Percentiles rank a stretch among this genome's conserved stretches.
Conservation (phyloP, 345 rosid genomes). For the Gossypium sturtianum region DNA sequence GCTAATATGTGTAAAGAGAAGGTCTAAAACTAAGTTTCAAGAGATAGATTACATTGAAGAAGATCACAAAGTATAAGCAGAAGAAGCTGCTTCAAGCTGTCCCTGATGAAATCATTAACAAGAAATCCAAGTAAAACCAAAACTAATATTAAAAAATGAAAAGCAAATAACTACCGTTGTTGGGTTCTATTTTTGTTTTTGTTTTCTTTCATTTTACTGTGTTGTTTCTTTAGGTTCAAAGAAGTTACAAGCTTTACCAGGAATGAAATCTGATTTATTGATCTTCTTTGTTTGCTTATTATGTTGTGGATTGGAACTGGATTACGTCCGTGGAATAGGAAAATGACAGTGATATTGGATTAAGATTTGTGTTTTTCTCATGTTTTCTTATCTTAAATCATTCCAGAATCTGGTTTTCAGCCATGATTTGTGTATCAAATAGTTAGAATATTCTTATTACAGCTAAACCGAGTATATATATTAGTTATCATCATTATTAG, state of each 20-base stretch:
- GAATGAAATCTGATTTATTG: too few species aligned
- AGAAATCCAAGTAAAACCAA: neutral
- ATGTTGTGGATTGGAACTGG: neutral
- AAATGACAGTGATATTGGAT: neutral
- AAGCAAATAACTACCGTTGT: too few species aligned
- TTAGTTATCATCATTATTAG: too few species aligned
- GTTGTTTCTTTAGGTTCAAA: too few species aligned
- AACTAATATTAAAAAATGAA: too few species aligned
- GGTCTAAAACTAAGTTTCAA: slow-evolving; percentile 74
- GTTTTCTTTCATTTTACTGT: neutral
- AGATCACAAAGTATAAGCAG: slow-evolving; percentile 71
- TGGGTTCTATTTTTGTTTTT: neutral
- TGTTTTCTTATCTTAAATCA: too few species aligned
- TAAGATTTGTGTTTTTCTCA: neutral
- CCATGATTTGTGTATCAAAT: neutral
- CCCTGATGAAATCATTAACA: slow-evolving; percentile 49
- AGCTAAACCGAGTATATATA: too few species aligned
- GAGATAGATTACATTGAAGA: slow-evolving; percentile 61
- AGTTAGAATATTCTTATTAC: neutral
- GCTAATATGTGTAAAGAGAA: slow-evolving; percentile 50
- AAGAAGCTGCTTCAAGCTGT: slow-evolving; percentile 66
- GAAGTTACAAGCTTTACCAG: too few species aligned
- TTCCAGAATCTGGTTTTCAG: neutral
- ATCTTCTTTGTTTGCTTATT: neutral
- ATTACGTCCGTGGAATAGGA: neutral